Evolutionary conservation across 768 basidiomycete genomes (phyloP).

Genomic region (Tulasnella sp.): DNA sequence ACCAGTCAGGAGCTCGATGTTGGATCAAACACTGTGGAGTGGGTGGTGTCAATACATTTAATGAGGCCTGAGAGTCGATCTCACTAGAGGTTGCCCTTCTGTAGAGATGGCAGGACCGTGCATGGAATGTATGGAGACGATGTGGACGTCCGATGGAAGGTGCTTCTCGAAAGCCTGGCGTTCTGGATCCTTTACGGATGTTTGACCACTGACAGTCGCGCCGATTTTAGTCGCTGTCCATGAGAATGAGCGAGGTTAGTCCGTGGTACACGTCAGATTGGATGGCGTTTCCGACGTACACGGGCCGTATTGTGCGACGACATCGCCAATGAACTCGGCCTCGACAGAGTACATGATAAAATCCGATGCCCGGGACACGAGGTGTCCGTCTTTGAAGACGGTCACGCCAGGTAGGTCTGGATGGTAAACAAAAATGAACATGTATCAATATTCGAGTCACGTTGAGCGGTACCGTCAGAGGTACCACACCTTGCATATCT

Average conservation of each 20-base stretch:
- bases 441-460: too few species aligned
- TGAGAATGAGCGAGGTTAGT: neutral
- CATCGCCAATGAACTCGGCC: constrained; percentile 70
- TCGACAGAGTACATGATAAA: constrained; percentile 94
- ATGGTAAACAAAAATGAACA: neutral
- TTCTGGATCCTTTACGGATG: constrained; percentile 94
- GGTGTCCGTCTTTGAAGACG: constrained; percentile 70
- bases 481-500: constrained; percentile 46
- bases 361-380: constrained; percentile 79
- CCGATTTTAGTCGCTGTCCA: constrained; percentile 75
- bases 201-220: constrained; percentile 90
- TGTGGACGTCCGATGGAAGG: constrained; percentile 75
- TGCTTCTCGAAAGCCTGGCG: constrained; percentile 77
- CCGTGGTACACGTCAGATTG: neutral
- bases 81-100: constrained; percentile 78
- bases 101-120: constrained; percentile 89
- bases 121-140: constrained; percentile 87
- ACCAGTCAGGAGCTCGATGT: constrained; percentile 67
- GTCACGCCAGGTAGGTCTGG: constrained; percentile 49
- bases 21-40: constrained; percentile 53
- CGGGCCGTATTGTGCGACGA: constrained; percentile 86
- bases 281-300: constrained; percentile 40
- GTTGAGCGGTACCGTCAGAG: neutral
- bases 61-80: constrained; percentile 18
- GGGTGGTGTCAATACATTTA: neutral